Conservation (phyloP, 352 stramenopile species). For the Phytophthora syringae region DNA sequence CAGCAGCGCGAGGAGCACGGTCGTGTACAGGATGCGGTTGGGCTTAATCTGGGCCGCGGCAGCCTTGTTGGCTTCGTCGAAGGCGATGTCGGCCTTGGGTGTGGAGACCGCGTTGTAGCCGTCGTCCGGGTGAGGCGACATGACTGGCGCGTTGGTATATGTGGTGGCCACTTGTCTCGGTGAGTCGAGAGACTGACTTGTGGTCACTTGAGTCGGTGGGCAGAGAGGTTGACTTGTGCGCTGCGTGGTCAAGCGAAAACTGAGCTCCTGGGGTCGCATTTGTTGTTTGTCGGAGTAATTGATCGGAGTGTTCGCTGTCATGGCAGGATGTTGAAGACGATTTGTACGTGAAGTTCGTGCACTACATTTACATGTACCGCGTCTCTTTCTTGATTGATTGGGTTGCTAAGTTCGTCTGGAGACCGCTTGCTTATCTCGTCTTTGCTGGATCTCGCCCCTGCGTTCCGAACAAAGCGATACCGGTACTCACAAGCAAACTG, state of each 20-base stretch:
- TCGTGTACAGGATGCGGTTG: slow-evolving; percentile 20
- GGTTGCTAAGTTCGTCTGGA: no score
- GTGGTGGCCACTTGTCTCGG: no score
- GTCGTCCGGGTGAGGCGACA: slow-evolving; percentile 1
- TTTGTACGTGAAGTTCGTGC: no score
- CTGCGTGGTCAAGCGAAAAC: neutral
- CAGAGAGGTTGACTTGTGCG: no score
- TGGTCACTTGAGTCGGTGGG: no score
- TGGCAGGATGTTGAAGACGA: no score
- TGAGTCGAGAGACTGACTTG: slow-evolving; percentile 3
- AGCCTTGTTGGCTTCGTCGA: slow-evolving; percentile 21
- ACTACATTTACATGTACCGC: no score
- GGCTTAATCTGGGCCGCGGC: slow-evolving; percentile 9
- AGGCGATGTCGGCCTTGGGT: slow-evolving; percentile 8
- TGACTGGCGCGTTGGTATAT: neutral
- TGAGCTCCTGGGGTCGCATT: neutral
- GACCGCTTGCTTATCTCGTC: no score
- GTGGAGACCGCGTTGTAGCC: slow-evolving; percentile 10
- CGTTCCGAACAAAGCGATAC: no score
- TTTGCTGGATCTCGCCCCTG: no score
- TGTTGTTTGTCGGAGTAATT: no score
- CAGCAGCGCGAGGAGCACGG: neutral
- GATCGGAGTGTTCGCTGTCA: slow-evolving; percentile 59
- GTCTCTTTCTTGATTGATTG: slow-evolving; percentile 21
- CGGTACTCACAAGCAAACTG: no score